Base-by-base conservation (phyloP, 352 stramenopile genomes). In the Globisporangium radiosum region DNA sequence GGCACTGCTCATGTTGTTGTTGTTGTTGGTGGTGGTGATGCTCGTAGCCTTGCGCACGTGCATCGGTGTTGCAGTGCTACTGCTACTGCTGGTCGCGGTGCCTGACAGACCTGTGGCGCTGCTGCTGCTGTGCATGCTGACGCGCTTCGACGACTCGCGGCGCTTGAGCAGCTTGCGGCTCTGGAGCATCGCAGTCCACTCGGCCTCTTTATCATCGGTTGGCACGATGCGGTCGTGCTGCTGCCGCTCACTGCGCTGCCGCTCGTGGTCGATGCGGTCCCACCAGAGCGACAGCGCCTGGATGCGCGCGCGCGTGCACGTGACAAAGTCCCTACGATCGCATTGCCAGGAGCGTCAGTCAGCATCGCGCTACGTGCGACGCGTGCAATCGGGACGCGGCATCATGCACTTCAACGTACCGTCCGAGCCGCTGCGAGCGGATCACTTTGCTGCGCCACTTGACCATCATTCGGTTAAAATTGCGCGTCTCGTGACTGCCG, bases 361-460 rank as follows among this genome's bases (percentile, higher is more conserved):
- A 56, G 25, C 25, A 33, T 33, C 25, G 25, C 25, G 25, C 25
- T 33, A 33, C 25, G 25, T 33, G 25, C 25, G 25, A 33, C 25
- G 25, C 25, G 25, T 33, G 25, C 25, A 33, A 33, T 33, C 25
- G 25, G 25, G 25, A 33, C 25, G 25, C 25, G 25, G 25, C 25
- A 33, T 33, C 25, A 3, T 33, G 25, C 25, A 33, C 25, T 33
- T 33, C 25, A 33, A 17, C 60, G 36, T 61, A 81, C 64, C 66
- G 69, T 47, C 78, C 69, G 37, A 78, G 54, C 4, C 75, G 77
- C 63, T 93, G 79, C 38, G 77, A 85, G 38, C 65, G 64, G 48
- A 93, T 88, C 49, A 93, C 78, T 56, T 90, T 90, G 59, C 54
- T 52, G 19, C 83, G 76, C 83, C 83, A 92, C 50, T 74, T 74